phyloP scores from a whole-genome alignment of 108 stramenopile species.

The Nitzschia sp. region DNA sequence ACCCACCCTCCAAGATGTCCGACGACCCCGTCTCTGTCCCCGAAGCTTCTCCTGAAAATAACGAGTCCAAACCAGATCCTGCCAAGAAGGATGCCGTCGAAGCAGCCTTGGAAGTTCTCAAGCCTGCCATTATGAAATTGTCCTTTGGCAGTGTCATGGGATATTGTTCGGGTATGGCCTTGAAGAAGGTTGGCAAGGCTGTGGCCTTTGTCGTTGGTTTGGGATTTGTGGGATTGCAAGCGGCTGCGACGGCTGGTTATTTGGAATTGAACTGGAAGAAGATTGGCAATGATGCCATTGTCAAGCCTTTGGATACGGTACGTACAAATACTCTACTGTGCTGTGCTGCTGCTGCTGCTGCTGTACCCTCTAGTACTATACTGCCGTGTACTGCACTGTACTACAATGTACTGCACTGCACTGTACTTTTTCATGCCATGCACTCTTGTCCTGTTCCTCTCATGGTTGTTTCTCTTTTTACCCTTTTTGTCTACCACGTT shows the following conservation, averaged over 20 bases:
- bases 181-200: slow-evolving; percentile 69
- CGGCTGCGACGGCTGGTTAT: slow-evolving; percentile 64
- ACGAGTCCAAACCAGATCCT: not conserved
- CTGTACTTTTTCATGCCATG: too few relatives aligned
- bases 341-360: too few relatives aligned
- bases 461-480: too few relatives aligned
- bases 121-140: slow-evolving; percentile 51
- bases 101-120: slow-evolving; percentile 30
- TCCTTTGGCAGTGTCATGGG: slow-evolving; percentile 75
- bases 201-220: slow-evolving; percentile 64
- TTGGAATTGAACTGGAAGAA: slow-evolving; percentile 67
- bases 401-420: too few relatives aligned
- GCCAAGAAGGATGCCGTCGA: slow-evolving; percentile 42
- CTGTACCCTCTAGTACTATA: too few relatives aligned
- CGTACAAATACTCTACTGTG: slow-evolving; percentile 4
- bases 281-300: slow-evolving; percentile 38
- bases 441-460: too few relatives aligned
- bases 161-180: slow-evolving; percentile 66
- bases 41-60: too few relatives aligned
- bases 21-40: too few relatives aligned
- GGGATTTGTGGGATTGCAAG: slow-evolving; percentile 67
- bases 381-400: too few relatives aligned
- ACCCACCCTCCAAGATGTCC: too few relatives aligned
- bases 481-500: not conserved
- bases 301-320: slow-evolving; percentile 30